Evolutionary conservation across 352 stramenopile species (phyloP), one percentile per base, ranked within the genome.

Genomic region (Bremia lactucae): DNA sequence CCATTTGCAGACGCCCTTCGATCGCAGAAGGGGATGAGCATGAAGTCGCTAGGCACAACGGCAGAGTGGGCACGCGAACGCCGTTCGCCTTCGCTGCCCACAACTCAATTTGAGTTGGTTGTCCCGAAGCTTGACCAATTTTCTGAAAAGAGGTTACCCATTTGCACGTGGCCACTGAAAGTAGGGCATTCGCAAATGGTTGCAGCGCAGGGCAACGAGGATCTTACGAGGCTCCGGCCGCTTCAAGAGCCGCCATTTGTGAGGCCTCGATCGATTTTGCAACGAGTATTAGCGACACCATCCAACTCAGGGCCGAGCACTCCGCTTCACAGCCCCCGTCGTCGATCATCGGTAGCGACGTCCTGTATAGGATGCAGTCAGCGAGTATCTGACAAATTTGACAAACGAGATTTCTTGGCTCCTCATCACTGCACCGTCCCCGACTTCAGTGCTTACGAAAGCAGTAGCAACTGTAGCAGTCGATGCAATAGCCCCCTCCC

Each of bases 361-460:
- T 42, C 39, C 0, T 36, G 54, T 14, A 64, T 68, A 49, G 54
- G 64, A 38, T 51, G 64, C 39, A 68, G 59, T 47, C 59, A 53
- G 22, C 34, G 59, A 47, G 42, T 36, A 9, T 68, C 64, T 37
- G 54, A 28, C 42, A 67, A 31, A 9, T 11, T 52, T 1, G 36
- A 50, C 34, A 61, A 54, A 10, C 42, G 46, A 31, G 53, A 68
- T 20, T 34, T 46, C 14, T 49, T 11, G 6, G 40, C 49, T 2
- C 52, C 57, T 10, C 51, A 43, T 20, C 54, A 52, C 3, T 57
- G 45, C 36, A 50, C 54, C 34, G 39, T 47, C 8, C 25, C 49
- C 7, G 58, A 52, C 22, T 62, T 47, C 42, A 51, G 45, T 42
- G 45, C 52, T 42, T 60, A 52, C 48, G 57, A 39, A 26, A 56